Evolutionary conservation across 352 stramenopile genomes (phyloP), one percentile per base, ranked within the genome.

Genomic region (Phytophthora pseudosyringae): DNA sequence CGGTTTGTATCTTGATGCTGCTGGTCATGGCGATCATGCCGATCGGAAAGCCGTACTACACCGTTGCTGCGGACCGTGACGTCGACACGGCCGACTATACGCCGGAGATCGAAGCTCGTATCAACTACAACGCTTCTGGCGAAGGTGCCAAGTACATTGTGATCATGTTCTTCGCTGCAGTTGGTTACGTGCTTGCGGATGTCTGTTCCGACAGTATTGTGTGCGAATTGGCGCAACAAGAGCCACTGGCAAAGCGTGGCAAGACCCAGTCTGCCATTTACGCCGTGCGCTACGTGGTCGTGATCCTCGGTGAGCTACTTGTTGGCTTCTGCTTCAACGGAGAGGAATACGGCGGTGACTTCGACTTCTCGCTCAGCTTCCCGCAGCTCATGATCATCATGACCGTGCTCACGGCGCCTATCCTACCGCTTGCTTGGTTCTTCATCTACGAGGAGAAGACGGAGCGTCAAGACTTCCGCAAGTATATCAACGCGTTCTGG

Each of bases 101-200:
- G 0, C 51, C 57, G 15, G 67, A 77, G 9, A 61, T 69, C 31
- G 46, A 56, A n/a, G 59, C 58, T 35, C 48, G 57, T 9, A 63
- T 83, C 57, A 80, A 85, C 64, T 51, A 67, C n/a, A 11, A 51
- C 16, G 73, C 70, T 21, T 67, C 67, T 0, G 36, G 55, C 9
- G 56, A 71, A 52, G 63, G 63, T 13, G 65, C 45, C 44, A 70
- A 65, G 45, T 82, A 75, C 56, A 58, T 80, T 5, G 32, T 81
- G 15, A 64, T 81, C 44, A 79, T 88, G 61, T 73, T 78, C 51
- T 66, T 82, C 6, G 44, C 84, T 18, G 77, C 80, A 2, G 36
- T 86, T 26, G 81, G 81, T 25, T 90, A 89, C 60, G 72, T 90
- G 16, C 67, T 79, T 51, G 75, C 81, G 2, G 80, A 88, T 52